These are phyloP conservation scores for Clitocybe nebularis DNA, from an alignment of 1,284 basidiomycete species.

Conservation along the genomic window DNA sequence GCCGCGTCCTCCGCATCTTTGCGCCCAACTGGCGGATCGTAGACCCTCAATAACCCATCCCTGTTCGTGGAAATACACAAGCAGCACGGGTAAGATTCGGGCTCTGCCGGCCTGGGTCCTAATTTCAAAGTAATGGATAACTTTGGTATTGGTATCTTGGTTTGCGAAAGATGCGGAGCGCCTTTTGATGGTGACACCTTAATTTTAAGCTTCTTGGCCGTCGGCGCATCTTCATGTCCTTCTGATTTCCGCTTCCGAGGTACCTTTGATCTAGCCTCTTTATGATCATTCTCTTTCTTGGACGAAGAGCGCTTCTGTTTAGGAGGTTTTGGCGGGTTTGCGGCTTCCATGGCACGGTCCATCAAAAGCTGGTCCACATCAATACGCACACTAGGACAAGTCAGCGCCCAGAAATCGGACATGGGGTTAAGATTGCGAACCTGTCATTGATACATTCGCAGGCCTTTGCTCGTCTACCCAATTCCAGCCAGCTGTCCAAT, in stretches of 20 bases:
- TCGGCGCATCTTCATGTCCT: slow-evolving; percentile 21
- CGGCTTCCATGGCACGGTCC: slow-evolving; percentile 50
- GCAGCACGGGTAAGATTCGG: slow-evolving; percentile 69
- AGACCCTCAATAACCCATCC: slow-evolving; percentile 64
- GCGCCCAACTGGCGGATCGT: slow-evolving; percentile 56
- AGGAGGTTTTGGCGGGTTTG: slow-evolving; percentile 16
- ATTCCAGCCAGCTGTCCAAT: slow-evolving; percentile 89
- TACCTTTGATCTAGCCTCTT: slow-evolving; percentile 14
- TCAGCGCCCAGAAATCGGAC: slow-evolving; percentile 1
- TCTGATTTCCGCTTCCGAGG: slow-evolving; percentile 34
- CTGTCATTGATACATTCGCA: slow-evolving; percentile 85
- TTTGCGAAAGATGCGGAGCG: slow-evolving; percentile 13
- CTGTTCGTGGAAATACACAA: slow-evolving; percentile 66
- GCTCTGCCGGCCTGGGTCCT: slow-evolving; percentile 53
- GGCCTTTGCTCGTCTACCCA: slow-evolving; percentile 78
- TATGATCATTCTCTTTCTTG: slow-evolving; percentile 18
- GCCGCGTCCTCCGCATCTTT: slow-evolving; percentile 45
- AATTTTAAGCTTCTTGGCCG: slow-evolving; percentile 35
- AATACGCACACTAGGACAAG: slow-evolving; percentile 72
- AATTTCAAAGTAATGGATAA: slow-evolving; percentile 58
- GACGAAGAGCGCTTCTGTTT: slow-evolving; percentile 14
- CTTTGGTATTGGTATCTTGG: slow-evolving; percentile 27
- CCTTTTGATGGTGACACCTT: slow-evolving; percentile 24
- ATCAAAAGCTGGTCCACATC: slow-evolving; percentile 82
- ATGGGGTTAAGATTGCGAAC: slow-evolving; percentile 36